Evolutionary conservation across 805 yeast genomes (phyloP), one percentile per base, ranked within the genome.

Genomic region (Debaryomyces castellii): DNA sequence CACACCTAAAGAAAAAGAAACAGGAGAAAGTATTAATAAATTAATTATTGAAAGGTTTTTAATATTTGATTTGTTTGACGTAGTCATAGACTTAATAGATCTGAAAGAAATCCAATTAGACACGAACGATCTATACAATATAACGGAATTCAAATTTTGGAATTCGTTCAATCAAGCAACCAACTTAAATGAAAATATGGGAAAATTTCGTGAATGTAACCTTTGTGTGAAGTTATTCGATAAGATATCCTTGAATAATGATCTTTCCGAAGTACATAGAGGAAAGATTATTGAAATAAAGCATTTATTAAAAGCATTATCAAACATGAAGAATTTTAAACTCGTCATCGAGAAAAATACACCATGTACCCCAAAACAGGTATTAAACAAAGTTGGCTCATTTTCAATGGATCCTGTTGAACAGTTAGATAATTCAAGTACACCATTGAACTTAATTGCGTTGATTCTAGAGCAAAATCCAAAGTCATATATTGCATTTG

Each of bases 391-490:
- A 32, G 59, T 52, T 43, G 55, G 59, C 4, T 30, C 47, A 16
- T 51, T 57, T 9, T 14, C 48, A 4, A 40, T 30, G 10, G 53
- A 51, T 21, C 16, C 43, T 43, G 16, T 43, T 40, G 41, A 20
- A 11, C 39, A 6, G 48, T 41, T 40, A 9, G 27, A 37, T 37
- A 35, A 18, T 21, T 33, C 24, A 17, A 32, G 17, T 17, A 56
- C 71, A 12, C 69, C 76, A 1, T 50, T 68, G 23, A 62, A 58
- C 1, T 49, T 81, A 24, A 62, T 78, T 0, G 64, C 74, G 7
- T 56, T 64, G 18, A 61, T 80, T 2, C 58, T 85, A 12, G 87
- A 82, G 50, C 66, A 80, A 34, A 84, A 85, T 55, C 71, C 76
- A 0, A 63, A 64, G 10, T 69, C 83, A 2, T 83, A 82, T 51